phyloP scores from a whole-genome alignment of 306 rosid genomes.

The Comarum palustre region DNA sequence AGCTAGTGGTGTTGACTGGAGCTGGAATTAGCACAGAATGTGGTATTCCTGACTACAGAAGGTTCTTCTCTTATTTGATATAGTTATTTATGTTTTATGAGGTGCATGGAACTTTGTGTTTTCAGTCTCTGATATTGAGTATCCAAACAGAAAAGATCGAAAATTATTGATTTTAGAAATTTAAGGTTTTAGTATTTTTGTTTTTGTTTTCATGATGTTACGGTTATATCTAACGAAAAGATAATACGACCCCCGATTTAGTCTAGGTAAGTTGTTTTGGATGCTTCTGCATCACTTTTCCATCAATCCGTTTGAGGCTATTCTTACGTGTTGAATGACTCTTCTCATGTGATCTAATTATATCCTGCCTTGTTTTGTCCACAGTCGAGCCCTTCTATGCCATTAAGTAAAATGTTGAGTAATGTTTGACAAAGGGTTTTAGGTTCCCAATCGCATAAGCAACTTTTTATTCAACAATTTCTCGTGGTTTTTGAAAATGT shows the following conservation, averaged over 20 bases:
- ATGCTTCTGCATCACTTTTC: background rate
- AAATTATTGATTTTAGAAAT: background rate
- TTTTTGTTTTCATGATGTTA: background rate
- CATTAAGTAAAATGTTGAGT: background rate
- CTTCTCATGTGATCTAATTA: background rate
- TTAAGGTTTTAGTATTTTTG: background rate
- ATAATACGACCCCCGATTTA: background rate
- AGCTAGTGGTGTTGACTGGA: conserved; percentile 72
- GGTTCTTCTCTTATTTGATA: conserved; percentile 39
- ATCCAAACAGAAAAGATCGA: background rate
- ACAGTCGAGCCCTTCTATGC: background rate
- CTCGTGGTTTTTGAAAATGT: background rate
- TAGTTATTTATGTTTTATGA: background rate
- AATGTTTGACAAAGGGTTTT: conserved; percentile 1
- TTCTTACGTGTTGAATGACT: background rate
- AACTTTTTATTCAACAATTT: background rate
- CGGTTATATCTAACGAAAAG: background rate
- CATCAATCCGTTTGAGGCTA: background rate
- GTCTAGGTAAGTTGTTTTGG: background rate
- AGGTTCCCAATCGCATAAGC: background rate
- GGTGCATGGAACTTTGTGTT: background rate
- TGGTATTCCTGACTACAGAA: conserved; percentile 95
- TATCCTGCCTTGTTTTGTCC: background rate
- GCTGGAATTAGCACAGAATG: conserved; percentile 96
- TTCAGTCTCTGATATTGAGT: background rate